Evolutionary conservation across 257 asterid genomes (phyloP).

Genomic region (Rhazya stricta): DNA sequence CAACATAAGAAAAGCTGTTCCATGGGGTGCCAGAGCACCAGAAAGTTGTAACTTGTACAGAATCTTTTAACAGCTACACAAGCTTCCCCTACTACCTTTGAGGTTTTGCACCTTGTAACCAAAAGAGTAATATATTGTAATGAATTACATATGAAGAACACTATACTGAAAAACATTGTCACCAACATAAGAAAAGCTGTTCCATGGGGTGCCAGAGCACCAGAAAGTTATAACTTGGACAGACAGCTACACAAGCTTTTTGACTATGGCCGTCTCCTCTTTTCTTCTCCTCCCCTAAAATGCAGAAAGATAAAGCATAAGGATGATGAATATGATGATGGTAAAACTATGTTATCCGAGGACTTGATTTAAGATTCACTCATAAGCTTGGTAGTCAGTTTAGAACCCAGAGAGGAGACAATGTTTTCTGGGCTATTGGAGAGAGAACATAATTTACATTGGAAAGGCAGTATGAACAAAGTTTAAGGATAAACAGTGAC

Average conservation of each 20-base stretch:
- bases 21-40: not conserved
- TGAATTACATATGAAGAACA: not conserved
- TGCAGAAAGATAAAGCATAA: not conserved
- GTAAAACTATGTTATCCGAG: not conserved
- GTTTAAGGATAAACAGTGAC: not conserved
- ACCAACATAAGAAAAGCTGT: not conserved
- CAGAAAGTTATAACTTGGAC: slow-evolving; percentile 24
- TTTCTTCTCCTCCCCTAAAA: slow-evolving; percentile 70
- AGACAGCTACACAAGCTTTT: slow-evolving; percentile 67
- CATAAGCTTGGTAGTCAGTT: not conserved
- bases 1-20: not conserved
- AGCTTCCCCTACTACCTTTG: too few species aligned
- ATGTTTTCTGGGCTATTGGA: not conserved
- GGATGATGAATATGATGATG: not conserved
- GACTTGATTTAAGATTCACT: too few species aligned
- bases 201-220: not conserved
- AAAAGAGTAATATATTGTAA: not conserved
- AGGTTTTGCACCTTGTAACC: too few species aligned
- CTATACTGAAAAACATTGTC: not conserved
- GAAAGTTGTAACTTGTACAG: slow-evolving; percentile 24
- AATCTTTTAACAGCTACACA: slow-evolving; percentile 72
- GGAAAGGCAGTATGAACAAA: not conserved
- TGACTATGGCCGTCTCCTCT: slow-evolving; percentile 62
- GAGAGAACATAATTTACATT: not conserved
- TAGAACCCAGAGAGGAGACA: not conserved